Evolutionary conservation across 2,329 filamentous ascomycete genomes (phyloP).

Genomic region (Zarea fungicola): DNA sequence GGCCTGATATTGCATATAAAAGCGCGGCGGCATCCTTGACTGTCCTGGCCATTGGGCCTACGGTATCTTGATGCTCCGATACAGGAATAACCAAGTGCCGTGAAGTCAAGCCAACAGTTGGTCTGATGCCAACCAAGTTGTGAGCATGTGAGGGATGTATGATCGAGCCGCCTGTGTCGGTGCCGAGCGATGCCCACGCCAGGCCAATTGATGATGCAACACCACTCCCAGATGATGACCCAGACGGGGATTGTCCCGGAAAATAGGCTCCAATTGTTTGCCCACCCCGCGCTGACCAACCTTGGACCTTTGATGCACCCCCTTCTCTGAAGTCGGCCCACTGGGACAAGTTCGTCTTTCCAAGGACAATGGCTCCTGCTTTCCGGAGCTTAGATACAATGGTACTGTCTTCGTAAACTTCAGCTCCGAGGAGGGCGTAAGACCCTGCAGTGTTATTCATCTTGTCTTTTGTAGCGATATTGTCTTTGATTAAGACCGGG

Average conservation of each 20-base stretch:
- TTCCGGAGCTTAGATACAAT: conserved; percentile 52
- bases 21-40: conserved; percentile 58
- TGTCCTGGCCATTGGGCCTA: conserved; percentile 58
- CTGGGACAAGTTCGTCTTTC: conserved; percentile 58
- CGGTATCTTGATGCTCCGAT: conserved; percentile 55
- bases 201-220: conserved; percentile 59
- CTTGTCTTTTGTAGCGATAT: conserved; percentile 54
- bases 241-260: conserved; percentile 54
- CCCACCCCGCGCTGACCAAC: conserved; percentile 60
- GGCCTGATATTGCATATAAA: conserved; percentile 57
- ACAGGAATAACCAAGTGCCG: conserved; percentile 60
- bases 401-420: conserved; percentile 48
- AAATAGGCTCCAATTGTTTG: conserved; percentile 58
- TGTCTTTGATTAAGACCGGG: conserved; percentile 59
- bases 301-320: conserved; percentile 49
- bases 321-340: conserved; percentile 61
- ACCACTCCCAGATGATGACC: conserved; percentile 56
- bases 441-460: conserved; percentile 59
- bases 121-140: conserved; percentile 63
- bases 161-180: conserved; percentile 61
- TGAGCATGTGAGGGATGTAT: conserved; percentile 46
- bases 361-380: conserved; percentile 57
- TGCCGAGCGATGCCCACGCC: conserved; percentile 52
- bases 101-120: conserved; percentile 60
- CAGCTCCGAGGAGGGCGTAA: conserved; percentile 51